These are phyloP conservation scores for Diophrys appendiculata DNA, from an alignment of 73 alveolate genomes.

Conservation along the genomic window DNA sequence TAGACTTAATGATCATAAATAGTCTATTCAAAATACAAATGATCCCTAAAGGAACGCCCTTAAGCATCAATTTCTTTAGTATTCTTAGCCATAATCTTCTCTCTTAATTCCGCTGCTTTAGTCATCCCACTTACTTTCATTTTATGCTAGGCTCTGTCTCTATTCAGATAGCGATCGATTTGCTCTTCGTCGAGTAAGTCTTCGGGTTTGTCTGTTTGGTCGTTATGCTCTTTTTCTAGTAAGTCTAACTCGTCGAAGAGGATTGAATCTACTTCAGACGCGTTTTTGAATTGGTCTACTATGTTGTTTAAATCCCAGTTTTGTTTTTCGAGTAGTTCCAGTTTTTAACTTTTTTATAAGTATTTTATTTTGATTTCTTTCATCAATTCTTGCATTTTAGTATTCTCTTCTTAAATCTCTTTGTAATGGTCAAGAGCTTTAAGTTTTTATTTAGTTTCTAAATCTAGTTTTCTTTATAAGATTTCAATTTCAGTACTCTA, in stretches of 20 bases:
- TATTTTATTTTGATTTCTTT: neutral
- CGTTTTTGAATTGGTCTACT: neutral
- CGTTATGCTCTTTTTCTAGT: neutral
- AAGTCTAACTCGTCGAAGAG: neutral
- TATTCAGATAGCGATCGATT: no score
- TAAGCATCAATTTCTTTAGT: no score
- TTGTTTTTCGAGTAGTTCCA: neutral
- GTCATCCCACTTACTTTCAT: neutral
- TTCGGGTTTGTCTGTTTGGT: neutral
- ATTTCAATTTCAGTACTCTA: neutral
- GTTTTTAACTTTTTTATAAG: neutral
- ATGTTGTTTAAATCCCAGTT: neutral
- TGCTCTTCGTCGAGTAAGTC: neutral
- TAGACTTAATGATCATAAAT: no score
- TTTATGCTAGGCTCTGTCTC: neutral
- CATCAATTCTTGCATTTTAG: no score
- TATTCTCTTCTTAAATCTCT: neutral
- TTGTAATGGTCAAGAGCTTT: neutral
- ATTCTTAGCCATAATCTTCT: no score
- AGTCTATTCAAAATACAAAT: no score
- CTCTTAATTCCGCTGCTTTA: neutral
- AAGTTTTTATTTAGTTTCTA: neutral
- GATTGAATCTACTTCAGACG: neutral
- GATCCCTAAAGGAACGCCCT: no score
- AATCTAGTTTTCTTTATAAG: neutral